Conservation (phyloP, 805 yeast species). For the Saccharomycopsis capsularis region DNA sequence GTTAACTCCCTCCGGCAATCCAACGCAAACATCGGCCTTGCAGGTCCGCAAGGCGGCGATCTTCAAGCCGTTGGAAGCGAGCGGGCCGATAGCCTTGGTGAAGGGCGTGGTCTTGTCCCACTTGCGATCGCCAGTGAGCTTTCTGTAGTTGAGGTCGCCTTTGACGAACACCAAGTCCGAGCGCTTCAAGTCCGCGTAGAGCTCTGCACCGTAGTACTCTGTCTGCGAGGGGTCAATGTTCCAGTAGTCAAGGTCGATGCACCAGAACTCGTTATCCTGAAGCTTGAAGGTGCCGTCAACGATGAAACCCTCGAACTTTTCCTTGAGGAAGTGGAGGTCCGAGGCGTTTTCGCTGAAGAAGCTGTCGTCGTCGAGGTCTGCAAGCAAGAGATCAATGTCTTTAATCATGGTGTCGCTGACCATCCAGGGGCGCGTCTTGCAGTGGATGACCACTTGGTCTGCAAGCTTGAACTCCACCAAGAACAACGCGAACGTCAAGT, state of each 20-base stretch:
- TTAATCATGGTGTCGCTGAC: conserved; percentile 90
- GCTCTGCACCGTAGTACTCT: conserved; percentile 44
- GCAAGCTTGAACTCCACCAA: conserved; percentile 65
- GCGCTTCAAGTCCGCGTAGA: conserved; percentile 53
- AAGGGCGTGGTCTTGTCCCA: conserved; percentile 86
- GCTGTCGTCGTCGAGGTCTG: conserved; percentile 44
- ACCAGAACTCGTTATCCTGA: conserved; percentile 77
- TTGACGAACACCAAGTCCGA: conserved; percentile 76
- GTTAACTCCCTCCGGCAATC: conserved; percentile 65
- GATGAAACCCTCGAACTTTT: conserved; percentile 38
- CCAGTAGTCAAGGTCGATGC: conserved; percentile 72
- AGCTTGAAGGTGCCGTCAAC: conserved; percentile 42
- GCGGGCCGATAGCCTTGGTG: conserved; percentile 56
- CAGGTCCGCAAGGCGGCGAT: conserved; percentile 81
- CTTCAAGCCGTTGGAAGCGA: conserved; percentile 57
- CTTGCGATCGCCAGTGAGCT: conserved; percentile 80
- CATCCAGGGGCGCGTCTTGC: conserved; percentile 93
- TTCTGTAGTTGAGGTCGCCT: conserved; percentile 95
- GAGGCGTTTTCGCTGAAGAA: conserved; percentile 38
- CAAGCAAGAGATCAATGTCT: conserved; percentile 57
- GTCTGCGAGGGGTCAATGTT: conserved; percentile 46
- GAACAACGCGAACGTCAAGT: conserved; percentile 57
- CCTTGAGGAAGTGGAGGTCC: conserved; percentile 41
- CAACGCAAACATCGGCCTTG: conserved; percentile 94
- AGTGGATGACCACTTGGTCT: conserved; percentile 65